Conservation (phyloP, 2,329 filamentous ascomycete species). For the Trichoderma polysporum region DNA sequence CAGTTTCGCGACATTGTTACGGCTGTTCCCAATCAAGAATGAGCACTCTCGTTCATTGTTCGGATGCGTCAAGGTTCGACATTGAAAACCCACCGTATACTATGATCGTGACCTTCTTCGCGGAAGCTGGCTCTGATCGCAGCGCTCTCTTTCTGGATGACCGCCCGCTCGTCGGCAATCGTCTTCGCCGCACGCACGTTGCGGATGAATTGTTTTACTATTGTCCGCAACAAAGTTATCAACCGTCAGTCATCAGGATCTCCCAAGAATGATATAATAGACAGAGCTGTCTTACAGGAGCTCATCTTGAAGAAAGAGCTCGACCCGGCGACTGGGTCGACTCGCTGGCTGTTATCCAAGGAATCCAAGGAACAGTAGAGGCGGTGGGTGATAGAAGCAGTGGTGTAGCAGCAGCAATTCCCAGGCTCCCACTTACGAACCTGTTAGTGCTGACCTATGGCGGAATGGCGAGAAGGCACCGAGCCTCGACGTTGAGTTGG, state of each 20-base stretch:
- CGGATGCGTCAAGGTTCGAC: not conserved
- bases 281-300: conserved; percentile 36
- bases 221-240: conserved; percentile 3
- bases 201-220: conserved; percentile 99
- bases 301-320: conserved; percentile 38
- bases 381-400: conserved; percentile 17
- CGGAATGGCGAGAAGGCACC: not conserved
- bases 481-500: conserved; percentile 5
- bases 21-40: conserved; percentile 50
- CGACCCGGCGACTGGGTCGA: conserved; percentile 35
- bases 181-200: conserved; percentile 98
- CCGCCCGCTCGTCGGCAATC: conserved; percentile 95
- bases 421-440: not conserved
- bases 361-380: conserved; percentile 25
- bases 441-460: conserved; percentile 4
- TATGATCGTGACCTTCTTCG: conserved; percentile 91
- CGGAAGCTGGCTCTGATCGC: conserved; percentile 96
- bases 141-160: conserved; percentile 98
- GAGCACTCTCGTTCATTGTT: not conserved
- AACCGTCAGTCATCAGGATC: conserved; percentile 8
- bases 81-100: conserved; percentile 67
- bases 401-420: not conserved
- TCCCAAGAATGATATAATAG: not conserved
- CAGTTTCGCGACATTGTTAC: conserved; percentile 98
- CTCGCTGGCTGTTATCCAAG: conserved; percentile 30